phyloP scores from a whole-genome alignment of 192 early-diverging fungal genomes.

The Coemansia asiatica region DNA sequence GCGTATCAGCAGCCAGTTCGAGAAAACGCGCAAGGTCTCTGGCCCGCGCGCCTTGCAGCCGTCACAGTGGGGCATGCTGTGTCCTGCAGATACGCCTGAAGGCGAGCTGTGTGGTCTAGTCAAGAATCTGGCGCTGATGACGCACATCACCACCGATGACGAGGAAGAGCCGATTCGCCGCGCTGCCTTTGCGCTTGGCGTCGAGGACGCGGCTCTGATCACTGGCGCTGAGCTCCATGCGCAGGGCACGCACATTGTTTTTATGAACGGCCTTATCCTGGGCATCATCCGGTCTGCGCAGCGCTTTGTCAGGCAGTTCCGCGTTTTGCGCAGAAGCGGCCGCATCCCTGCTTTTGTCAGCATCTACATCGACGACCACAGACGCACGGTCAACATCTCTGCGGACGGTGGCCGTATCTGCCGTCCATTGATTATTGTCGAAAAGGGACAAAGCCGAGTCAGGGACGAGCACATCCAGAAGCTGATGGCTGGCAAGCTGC shows the following conservation, averaged over 20 bases:
- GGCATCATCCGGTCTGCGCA: slow-evolving; percentile 81
- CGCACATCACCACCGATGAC: slow-evolving; percentile 95
- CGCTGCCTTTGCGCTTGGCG: slow-evolving; percentile 83
- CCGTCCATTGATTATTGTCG: slow-evolving; percentile 92
- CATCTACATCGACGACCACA: slow-evolving; percentile 81
- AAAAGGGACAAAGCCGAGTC: slow-evolving; percentile 71
- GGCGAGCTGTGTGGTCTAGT: slow-evolving; percentile 97
- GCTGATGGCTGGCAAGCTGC: slow-evolving; percentile 58
- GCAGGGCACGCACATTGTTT: slow-evolving; percentile 78
- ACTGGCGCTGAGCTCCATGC: slow-evolving; percentile 86
- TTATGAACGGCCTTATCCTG: slow-evolving; percentile 91
- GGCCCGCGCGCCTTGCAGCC: slow-evolving; percentile 96
- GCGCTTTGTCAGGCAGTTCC: slow-evolving; percentile 85
- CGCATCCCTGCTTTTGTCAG: slow-evolving; percentile 88
- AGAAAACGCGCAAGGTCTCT: slow-evolving; percentile 96
- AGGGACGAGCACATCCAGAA: slow-evolving; percentile 63
- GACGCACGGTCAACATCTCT: slow-evolving; percentile 85
- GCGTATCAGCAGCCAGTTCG: slow-evolving; percentile 93
- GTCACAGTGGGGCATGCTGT: slow-evolving; percentile 97
- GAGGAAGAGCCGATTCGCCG: slow-evolving; percentile 78
- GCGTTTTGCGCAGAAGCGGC: slow-evolving; percentile 81
- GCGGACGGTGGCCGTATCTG: slow-evolving; percentile 96
- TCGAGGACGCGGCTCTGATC: slow-evolving; percentile 87
- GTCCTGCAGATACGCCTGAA: slow-evolving; percentile 96
- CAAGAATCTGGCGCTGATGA: slow-evolving; percentile 97